phyloP scores from a whole-genome alignment of 345 rosid species.

The Heritiera fomes region DNA sequence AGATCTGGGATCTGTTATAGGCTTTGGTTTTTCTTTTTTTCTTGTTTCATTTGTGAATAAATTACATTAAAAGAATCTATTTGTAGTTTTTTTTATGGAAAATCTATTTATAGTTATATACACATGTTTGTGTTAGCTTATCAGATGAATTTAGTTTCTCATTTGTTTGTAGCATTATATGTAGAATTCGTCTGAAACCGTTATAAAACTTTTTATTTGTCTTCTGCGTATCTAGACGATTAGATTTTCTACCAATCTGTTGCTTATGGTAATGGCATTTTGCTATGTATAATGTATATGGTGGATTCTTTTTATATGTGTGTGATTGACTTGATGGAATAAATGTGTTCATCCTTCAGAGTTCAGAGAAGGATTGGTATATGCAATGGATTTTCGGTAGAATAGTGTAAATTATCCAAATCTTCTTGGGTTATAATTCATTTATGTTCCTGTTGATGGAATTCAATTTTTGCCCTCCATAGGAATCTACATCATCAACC shows the following conservation, averaged over 20 bases:
- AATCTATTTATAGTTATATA: not conserved
- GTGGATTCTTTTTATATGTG: not conserved
- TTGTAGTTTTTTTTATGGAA: not conserved
- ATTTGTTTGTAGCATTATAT: not conserved
- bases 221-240: not conserved
- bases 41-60: not conserved
- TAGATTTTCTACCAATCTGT: not conserved
- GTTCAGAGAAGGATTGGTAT: not conserved
- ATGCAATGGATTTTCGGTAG: not conserved
- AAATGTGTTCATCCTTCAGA: not conserved
- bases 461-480: not conserved
- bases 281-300: not conserved
- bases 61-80: not conserved
- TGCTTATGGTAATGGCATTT: not conserved
- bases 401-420: too few species aligned
- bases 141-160: not conserved
- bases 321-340: not conserved
- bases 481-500: slow-evolving; percentile 91
- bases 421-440: not conserved
- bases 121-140: not conserved
- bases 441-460: not conserved
- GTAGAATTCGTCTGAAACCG: not conserved
- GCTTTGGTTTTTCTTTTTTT: not conserved
- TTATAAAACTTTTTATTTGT: not conserved
- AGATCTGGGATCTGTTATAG: not conserved